Conservation (phyloP, 768 basidiomycete species). For the Xanthoconium purpureum region DNA sequence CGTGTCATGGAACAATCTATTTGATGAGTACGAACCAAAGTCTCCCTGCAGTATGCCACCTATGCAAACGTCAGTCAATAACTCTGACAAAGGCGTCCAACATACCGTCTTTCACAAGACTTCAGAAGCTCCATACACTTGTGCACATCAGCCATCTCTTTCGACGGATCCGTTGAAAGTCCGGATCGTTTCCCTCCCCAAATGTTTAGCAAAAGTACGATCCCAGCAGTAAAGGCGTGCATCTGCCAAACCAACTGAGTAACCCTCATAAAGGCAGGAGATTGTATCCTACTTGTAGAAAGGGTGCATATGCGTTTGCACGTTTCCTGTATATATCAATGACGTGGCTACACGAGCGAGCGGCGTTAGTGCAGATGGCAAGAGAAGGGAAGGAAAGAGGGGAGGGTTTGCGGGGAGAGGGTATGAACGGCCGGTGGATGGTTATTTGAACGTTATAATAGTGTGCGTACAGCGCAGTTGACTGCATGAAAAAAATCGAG, state of each 20-base stretch:
- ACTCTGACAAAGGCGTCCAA: neutral
- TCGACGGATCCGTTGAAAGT: conserved; percentile 36
- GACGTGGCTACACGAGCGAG: conserved; percentile 70
- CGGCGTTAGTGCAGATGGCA: conserved; percentile 84
- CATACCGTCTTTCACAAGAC: conserved; percentile 35
- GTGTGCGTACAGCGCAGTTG: conserved; percentile 46
- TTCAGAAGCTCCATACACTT: conserved; percentile 46
- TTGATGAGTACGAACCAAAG: conserved; percentile 39
- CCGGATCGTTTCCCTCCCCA: conserved; percentile 51
- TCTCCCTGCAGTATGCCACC: conserved; percentile 49
- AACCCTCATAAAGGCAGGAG: neutral
- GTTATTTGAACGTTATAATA: conserved; percentile 64
- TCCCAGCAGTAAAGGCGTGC: conserved; percentile 45
- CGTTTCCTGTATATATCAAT: conserved; percentile 54
- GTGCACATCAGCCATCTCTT: conserved; percentile 51
- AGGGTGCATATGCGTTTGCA: conserved; percentile 20
- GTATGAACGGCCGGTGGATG: conserved; percentile 79
- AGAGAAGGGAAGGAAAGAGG: conserved; percentile 56
- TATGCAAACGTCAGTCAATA: conserved; percentile 11
- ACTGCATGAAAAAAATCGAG: conserved; percentile 44
- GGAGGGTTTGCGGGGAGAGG: conserved; percentile 51
- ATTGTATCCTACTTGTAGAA: conserved; percentile 29
- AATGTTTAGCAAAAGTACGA: conserved; percentile 54
- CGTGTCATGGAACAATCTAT: neutral
- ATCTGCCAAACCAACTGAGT: conserved; percentile 25